Conservation (phyloP, 176 grass and related monocot genomes). For the Pontederia crassipes region DNA sequence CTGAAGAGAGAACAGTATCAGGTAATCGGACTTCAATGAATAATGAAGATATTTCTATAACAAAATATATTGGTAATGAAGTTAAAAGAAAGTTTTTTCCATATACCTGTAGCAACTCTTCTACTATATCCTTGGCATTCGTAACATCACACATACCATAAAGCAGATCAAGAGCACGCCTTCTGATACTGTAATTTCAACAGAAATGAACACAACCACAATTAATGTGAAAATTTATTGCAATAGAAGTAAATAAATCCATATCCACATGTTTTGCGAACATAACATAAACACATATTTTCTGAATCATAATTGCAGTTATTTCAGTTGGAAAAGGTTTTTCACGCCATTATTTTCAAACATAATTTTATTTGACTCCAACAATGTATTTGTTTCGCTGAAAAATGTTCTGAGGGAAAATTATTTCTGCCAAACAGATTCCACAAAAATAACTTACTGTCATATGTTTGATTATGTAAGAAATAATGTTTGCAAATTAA, state of each 20-base stretch:
- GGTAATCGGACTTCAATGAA: neutral
- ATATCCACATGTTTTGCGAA: no score
- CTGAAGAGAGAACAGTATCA: conserved; percentile 27
- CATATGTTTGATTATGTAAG: no score
- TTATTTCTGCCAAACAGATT: no score
- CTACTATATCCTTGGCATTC: conserved; percentile 97
- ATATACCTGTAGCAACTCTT: conserved; percentile 94
- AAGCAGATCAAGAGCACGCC: conserved; percentile 90
- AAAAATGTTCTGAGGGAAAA: no score
- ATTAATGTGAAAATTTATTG: neutral
- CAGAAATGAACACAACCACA: conserved; percentile 23
- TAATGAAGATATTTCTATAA: neutral
- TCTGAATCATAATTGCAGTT: no score
- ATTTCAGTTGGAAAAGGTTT: no score
- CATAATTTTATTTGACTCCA: no score
- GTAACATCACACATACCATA: conserved; percentile 99
- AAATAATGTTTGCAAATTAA: no score
- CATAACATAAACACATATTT: no score
- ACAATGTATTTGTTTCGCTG: no score
- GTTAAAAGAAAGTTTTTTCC: conserved; percentile 3
- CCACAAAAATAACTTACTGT: no score
- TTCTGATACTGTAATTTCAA: conserved; percentile 77
- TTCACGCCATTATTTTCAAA: no score
- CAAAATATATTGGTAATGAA: neutral
- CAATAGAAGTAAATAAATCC: neutral